A percentile compares a stretch with the other conserved stretches of the same genome.
Evolutionary conservation across 306 rosid species (phyloP).

Genomic region (Ormosia emarginata): DNA sequence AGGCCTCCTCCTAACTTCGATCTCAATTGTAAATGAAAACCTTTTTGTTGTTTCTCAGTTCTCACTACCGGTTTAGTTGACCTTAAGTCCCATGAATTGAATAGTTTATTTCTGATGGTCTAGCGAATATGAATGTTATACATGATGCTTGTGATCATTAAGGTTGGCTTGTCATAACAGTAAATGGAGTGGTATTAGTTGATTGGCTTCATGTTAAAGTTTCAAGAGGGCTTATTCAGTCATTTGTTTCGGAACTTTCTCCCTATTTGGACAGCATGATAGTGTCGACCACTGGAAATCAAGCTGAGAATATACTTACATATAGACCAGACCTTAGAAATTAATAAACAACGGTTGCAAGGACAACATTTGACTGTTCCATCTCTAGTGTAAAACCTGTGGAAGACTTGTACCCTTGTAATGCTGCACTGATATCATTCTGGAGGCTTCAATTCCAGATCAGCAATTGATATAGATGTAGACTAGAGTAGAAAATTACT

Average conservation of each 20-base stretch:
- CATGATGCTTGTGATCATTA: neutral
- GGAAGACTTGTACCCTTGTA: too few species aligned
- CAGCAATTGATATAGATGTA: too few species aligned
- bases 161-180: neutral
- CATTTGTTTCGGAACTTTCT: neutral
- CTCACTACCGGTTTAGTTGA: neutral
- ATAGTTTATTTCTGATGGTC: neutral
- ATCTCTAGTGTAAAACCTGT: too few species aligned
- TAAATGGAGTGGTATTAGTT: neutral
- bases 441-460: too few species aligned
- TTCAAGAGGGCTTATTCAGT: neutral
- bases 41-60: neutral
- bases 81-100: neutral
- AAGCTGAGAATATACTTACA: too few species aligned
- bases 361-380: too few species aligned
- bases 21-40: constrained; percentile 8
- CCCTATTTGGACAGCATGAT: neutral
- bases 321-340: too few species aligned
- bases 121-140: neutral
- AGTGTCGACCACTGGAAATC: neutral
- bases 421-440: too few species aligned
- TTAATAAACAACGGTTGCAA: too few species aligned
- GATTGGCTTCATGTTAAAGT: neutral
- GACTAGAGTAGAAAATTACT: too few species aligned
- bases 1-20: constrained; percentile 23